Base-by-base conservation (phyloP, 2,329 filamentous ascomycete genomes). In the Monosporascus sp. region DNA sequence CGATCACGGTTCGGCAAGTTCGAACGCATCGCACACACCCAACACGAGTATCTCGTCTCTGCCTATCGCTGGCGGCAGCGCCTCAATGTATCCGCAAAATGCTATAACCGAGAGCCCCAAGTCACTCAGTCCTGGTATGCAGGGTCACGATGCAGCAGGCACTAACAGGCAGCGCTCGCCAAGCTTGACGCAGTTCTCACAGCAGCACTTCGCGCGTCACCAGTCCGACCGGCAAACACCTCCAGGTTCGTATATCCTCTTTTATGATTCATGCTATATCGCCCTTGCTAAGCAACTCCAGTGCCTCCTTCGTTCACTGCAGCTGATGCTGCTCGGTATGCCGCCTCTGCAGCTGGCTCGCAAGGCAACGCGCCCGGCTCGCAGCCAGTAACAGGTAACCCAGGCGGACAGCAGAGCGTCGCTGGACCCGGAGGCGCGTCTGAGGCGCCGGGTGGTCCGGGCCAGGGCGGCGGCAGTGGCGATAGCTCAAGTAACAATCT, bases 101-200 rank as follows among this genome's bases (percentile, higher is more conserved):
- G 80, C 75, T 54, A 88, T 96, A 75, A 94, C 88, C 3, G 90
- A 96, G 69, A 95, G 89, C 59, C 90, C 91, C 0, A 95, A 92
- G 65, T 87, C 91, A 4, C 75, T 96, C 41, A 91, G 86, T 55
- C 87, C 66, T n/a, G 78, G 78, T 18, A 75, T 70, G 67, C 78
- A 66, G 65, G 53, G 77, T 20, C 75, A 86, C 48, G 82, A 83
- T 58, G 70, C 78, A 17, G 69, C 73, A 49, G 73, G 68, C 31
- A 70, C 80, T 50, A 73, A 70, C 43, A 77, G 83, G 53, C 83
- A 85, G 57, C 78, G 82, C 51, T 88, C 84, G 35, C 84, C 85
- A n/a, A 87, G 80, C 65, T 68, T 87, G 56, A 80, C 81, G 25
- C 83, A 86, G 58, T 79, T 84, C 49, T 83, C 85, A 58, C 84